These are phyloP conservation scores for Sporothrix sp. DNA, from an alignment of 2,329 filamentous ascomycete genomes.

Conservation along the genomic window DNA sequence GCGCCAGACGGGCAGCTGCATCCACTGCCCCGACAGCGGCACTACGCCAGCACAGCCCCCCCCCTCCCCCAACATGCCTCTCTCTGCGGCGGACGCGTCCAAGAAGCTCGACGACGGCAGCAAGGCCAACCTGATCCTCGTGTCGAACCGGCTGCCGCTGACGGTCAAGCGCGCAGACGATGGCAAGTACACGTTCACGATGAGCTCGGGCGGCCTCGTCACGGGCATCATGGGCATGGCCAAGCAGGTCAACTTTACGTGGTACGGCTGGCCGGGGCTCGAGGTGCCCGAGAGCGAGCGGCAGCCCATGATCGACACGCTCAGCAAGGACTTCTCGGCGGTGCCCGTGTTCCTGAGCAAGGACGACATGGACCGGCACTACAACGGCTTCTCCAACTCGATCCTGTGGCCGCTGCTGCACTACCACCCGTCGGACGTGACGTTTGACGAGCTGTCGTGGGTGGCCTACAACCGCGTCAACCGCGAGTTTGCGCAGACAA, in stretches of 20 bases:
- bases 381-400: slow-evolving; percentile 97
- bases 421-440: slow-evolving; percentile 97
- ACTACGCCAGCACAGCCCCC: too few relatives aligned
- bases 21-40: too few relatives aligned
- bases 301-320: slow-evolving; percentile 58
- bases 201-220: slow-evolving; percentile 94
- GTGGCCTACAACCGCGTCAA: slow-evolving; percentile 89
- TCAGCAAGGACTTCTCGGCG: slow-evolving; percentile 81
- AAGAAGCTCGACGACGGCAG: slow-evolving; percentile 8
- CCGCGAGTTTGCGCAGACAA: slow-evolving; percentile 77
- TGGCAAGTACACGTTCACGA: slow-evolving; percentile 85
- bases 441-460: slow-evolving; percentile 94
- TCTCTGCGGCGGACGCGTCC: slow-evolving; percentile 4
- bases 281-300: slow-evolving; percentile 83
- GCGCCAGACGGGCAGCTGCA: too few relatives aligned
- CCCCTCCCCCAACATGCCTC: not conserved
- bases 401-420: slow-evolving; percentile 99
- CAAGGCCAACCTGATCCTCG: slow-evolving; percentile 37
- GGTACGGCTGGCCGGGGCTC: slow-evolving; percentile 96
- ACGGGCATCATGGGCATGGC: slow-evolving; percentile 84
- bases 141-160: slow-evolving; percentile 91
- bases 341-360: slow-evolving; percentile 90
- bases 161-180: slow-evolving; percentile 92
- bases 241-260: slow-evolving; percentile 90
- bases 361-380: slow-evolving; percentile 87